phyloP scores from a whole-genome alignment of 1,284 basidiomycete genomes.

The Xerocomus minutiporus region DNA sequence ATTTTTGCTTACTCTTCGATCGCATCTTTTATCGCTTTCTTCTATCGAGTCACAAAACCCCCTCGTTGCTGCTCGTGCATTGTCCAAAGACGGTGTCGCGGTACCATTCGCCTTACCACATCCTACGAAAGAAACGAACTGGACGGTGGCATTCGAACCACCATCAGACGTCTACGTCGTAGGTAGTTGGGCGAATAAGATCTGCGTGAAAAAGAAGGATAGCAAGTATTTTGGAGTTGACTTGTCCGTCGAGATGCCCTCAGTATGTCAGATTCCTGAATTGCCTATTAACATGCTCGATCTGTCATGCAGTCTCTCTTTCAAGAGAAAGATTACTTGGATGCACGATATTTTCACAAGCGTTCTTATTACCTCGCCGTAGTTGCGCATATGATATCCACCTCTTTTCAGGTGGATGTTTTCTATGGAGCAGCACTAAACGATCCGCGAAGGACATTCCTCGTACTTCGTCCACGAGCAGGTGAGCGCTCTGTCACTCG shows the following conservation, averaged over 20 bases:
- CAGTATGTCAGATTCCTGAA: conserved; percentile 45
- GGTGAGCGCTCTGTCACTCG: conserved; percentile 38
- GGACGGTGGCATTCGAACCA: conserved; percentile 70
- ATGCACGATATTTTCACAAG: conserved; percentile 91
- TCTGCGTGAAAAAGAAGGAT: conserved; percentile 62
- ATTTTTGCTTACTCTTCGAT: conserved; percentile 60
- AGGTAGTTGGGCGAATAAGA: conserved; percentile 74
- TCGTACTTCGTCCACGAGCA: conserved; percentile 56
- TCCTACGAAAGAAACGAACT: conserved; percentile 67
- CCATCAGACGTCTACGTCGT: conserved; percentile 65
- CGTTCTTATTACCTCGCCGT: conserved; percentile 86
- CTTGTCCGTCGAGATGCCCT: conserved; percentile 83
- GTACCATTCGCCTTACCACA: conserved; percentile 64
- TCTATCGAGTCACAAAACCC: conserved; percentile 62
- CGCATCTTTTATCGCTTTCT: conserved; percentile 55
- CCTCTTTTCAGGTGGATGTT: conserved; percentile 49
- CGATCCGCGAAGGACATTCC: conserved; percentile 65
- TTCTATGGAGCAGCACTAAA: conserved; percentile 58
- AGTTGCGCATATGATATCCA: conserved; percentile 64
- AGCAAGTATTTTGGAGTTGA: conserved; percentile 70
- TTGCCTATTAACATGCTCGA: background rate
- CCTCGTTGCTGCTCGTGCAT: conserved; percentile 49
- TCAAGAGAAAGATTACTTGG: conserved; percentile 93
- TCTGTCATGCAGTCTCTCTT: conserved; percentile 59
- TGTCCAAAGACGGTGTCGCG: conserved; percentile 49